Conservation (phyloP, 805 yeast genomes). For the Blastobotrys muscicola region DNA sequence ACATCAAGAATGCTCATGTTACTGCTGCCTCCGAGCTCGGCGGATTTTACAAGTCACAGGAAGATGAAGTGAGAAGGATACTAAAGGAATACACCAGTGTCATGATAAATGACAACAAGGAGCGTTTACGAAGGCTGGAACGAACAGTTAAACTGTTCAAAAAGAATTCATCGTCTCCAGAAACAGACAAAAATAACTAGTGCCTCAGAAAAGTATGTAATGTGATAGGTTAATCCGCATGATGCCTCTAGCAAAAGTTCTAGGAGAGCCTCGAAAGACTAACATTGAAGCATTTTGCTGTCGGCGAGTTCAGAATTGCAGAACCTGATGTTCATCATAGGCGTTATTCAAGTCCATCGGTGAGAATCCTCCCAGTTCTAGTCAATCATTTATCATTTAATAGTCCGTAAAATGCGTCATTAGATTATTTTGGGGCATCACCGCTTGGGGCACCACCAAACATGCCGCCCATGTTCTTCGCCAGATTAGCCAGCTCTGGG, state of each 20-base stretch:
- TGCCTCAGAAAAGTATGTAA: conserved; percentile 14
- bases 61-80: conserved; percentile 21
- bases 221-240: conserved; percentile 13
- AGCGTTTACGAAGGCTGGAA: conserved; percentile 13
- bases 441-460: conserved; percentile 18
- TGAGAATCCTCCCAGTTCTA: neutral
- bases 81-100: conserved; percentile 15
- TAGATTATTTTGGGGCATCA: no score
- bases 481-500: conserved; percentile 68
- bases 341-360: conserved; percentile 5
- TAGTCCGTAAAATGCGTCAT: no score
- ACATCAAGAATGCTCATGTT: conserved; percentile 27
- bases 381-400: no score
- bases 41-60: conserved; percentile 28
- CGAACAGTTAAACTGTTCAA: conserved; percentile 1
- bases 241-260: neutral
- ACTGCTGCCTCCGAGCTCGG: conserved; percentile 32
- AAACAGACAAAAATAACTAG: neutral
- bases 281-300: neutral
- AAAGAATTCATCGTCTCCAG: neutral
- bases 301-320: conserved; percentile 15
- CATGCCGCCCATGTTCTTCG: conserved; percentile 59
- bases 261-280: conserved; percentile 7
- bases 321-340: conserved; percentile 16
- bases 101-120: conserved; percentile 17